These are phyloP conservation scores for Gamsiella multidivaricata DNA, from an alignment of 192 early-diverging fungal species.

Conservation along the genomic window DNA sequence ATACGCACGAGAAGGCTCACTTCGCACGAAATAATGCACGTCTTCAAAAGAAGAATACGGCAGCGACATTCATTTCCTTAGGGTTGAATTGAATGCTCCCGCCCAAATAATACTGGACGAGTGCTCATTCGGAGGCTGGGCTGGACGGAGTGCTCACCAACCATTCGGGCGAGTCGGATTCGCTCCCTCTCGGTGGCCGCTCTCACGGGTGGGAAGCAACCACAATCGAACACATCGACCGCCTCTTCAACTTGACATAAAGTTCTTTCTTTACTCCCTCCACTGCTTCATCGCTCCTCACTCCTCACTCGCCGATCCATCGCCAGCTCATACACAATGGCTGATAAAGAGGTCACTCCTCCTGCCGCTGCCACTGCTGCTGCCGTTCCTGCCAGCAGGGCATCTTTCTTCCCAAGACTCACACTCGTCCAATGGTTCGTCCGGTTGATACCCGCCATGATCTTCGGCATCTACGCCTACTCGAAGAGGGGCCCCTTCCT, in stretches of 20 bases:
- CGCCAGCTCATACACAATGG: background rate
- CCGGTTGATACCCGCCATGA: constrained; percentile 34
- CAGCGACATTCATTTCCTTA: no score
- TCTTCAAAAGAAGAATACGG: no score
- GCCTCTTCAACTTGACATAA: no score
- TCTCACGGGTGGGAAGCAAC: no score
- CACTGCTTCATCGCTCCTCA: background rate
- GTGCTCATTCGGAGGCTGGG: no score
- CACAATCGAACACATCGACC: no score
- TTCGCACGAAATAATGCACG: no score
- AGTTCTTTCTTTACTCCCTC: constrained; percentile 2
- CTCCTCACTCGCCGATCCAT: background rate
- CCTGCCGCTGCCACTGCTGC: background rate
- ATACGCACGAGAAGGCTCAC: no score
- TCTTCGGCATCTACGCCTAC: constrained; percentile 21
- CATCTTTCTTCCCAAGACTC: constrained; percentile 17
- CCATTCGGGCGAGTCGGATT: background rate
- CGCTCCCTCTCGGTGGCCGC: background rate
- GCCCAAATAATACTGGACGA: no score
- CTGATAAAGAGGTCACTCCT: constrained; percentile 5
- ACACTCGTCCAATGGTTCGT: constrained; percentile 23
- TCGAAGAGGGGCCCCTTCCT: constrained; percentile 28
- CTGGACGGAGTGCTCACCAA: background rate
- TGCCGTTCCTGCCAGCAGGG: background rate
- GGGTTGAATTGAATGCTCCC: no score